Conservation (phyloP, 2,329 filamentous ascomycete species). For the Bertia moriformis region DNA sequence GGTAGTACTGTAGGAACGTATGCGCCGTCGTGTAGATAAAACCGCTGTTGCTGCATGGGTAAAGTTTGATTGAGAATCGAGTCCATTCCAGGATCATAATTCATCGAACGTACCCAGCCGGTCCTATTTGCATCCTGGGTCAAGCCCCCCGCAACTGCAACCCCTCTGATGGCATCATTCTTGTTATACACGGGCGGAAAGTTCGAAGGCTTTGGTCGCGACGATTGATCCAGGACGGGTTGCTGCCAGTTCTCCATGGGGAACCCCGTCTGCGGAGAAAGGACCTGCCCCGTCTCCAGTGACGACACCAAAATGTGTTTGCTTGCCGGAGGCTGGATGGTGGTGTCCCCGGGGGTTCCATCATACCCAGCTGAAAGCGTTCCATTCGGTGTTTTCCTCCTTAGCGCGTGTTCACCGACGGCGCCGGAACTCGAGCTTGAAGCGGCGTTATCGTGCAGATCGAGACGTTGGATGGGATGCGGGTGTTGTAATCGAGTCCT, state of each 20-base stretch:
- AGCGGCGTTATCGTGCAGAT: neutral
- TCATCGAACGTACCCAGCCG: neutral
- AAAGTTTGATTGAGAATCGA: neutral
- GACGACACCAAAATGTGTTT: constrained; percentile 1
- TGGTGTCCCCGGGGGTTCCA: neutral
- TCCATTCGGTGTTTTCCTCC: constrained; percentile 1
- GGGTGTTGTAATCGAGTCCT: neutral
- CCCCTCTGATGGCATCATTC: neutral
- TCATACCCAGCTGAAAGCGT: neutral
- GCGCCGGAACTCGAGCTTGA: neutral
- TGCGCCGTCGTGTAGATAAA: neutral
- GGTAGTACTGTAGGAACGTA: neutral
- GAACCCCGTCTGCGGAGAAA: neutral
- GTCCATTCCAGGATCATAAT: neutral
- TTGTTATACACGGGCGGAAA: neutral
- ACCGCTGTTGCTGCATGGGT: neutral
- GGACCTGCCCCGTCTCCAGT: neutral
- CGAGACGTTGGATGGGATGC: constrained; percentile 1
- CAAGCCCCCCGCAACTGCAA: neutral
- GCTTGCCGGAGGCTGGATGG: neutral
- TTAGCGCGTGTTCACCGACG: neutral
- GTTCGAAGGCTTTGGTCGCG: neutral
- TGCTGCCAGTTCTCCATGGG: neutral
- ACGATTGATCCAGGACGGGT: neutral
- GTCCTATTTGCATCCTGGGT: neutral